These are phyloP conservation scores for Ilyonectria destructans DNA, from an alignment of 2,329 filamentous ascomycete genomes.

Conservation along the genomic window DNA sequence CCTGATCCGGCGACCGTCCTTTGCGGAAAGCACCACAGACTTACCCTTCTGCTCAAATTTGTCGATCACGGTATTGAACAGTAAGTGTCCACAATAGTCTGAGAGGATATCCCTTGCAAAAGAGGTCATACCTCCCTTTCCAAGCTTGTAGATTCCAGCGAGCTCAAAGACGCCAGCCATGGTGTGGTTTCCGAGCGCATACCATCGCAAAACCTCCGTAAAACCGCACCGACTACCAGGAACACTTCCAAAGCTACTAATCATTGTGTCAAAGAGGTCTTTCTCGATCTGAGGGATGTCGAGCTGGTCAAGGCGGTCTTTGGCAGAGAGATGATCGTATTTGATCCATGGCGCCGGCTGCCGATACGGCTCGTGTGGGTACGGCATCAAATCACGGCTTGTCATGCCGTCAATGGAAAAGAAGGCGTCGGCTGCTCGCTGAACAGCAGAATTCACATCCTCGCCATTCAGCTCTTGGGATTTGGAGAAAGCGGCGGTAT, in stretches of 20 bases:
- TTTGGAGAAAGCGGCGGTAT: neutral
- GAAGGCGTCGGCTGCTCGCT: constrained; percentile 46
- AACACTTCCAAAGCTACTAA: constrained; percentile 34
- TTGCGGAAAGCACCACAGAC: constrained; percentile 11
- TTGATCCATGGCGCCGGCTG: constrained; percentile 47
- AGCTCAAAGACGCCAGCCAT: constrained; percentile 36
- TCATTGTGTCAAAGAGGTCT: constrained; percentile 36
- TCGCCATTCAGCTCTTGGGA: neutral
- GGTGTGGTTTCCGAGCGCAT: constrained; percentile 32
- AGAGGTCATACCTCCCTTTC: constrained; percentile 40
- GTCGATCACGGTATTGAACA: constrained; percentile 28
- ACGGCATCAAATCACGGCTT: constrained; percentile 55
- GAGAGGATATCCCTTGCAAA: constrained; percentile 27
- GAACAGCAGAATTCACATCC: constrained; percentile 16
- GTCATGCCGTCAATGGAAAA: constrained; percentile 51
- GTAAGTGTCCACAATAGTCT: constrained; percentile 25
- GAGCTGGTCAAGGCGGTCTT: constrained; percentile 51
- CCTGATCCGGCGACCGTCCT: constrained; percentile 18
- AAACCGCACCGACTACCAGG: constrained; percentile 25
- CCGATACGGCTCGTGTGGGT: constrained; percentile 53
- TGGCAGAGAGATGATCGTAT: constrained; percentile 46
- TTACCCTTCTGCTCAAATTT: constrained; percentile 9
- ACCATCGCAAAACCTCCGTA: constrained; percentile 40
- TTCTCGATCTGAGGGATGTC: constrained; percentile 38
- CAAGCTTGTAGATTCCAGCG: constrained; percentile 35